Evolutionary conservation across 192 early-diverging fungal species (phyloP), one percentile per base, ranked within the genome.

Genomic region (Backusella tuberculispora): DNA sequence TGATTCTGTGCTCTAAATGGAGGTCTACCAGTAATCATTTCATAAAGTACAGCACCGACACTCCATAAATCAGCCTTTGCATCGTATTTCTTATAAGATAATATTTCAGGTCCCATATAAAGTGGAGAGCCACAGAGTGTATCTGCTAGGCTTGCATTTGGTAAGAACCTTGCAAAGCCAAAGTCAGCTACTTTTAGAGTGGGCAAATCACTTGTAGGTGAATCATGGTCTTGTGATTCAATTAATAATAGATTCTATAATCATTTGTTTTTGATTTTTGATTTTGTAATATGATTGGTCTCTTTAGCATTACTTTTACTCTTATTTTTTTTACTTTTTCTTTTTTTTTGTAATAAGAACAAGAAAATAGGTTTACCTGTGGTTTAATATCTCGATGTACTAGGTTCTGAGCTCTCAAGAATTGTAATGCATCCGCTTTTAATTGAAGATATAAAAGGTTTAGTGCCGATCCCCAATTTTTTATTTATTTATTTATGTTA

Each of bases 321-420:
- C 13, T 17, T 71, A 37, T 12, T 47, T 1, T 1, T 63, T n/a
- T n/a, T n/a, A n/a, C n/a, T n/a, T n/a, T n/a, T 21, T 34, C 56
- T 56, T 72, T 26, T 72, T 34, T 53, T 50, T 12, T 48, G 1
- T 37, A 34, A 34, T 34, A 0, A 34, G 0, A 34, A 2, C 2
- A 34, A 2, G 29, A 34, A 34, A 8, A 17, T 48, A 3, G 42
- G 4, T 44, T 29, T 86, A 93, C 91, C 90, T 96, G 98, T 12
- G 98, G 97, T 84, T 99, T 99, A 67, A 99, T 90, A 74, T 99
- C 98, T 41, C 98, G 84, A 86, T 99, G 98, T 40, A 99, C 96
- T 48, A 99, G 85, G 66, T 91, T 90, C 38, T 94, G 88, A 42
- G 92, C 90, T 2, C 95, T 85, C 66, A 99, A 81, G 74, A 97